These are phyloP conservation scores for Xeromyces bisporus DNA, from an alignment of 495 filamentous ascomycete species.

Conservation along the genomic window DNA sequence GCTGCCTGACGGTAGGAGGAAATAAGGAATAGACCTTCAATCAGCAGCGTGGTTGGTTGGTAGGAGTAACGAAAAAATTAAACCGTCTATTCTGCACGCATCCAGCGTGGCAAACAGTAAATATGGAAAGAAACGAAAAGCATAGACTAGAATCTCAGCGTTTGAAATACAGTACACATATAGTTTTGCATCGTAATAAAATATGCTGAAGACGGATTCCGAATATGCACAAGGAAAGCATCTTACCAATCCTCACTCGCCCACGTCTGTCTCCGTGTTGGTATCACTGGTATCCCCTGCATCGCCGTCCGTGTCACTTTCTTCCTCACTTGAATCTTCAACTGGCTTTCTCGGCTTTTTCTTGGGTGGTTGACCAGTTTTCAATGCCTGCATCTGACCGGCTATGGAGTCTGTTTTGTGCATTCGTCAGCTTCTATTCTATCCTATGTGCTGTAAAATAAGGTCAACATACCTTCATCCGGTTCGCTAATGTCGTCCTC, in stretches of 20 bases:
- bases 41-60: too few relatives aligned
- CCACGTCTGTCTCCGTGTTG: conserved; percentile 60
- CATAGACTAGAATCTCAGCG: too few relatives aligned
- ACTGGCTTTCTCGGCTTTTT: conserved; percentile 41
- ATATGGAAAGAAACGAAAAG: too few relatives aligned
- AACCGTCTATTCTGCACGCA: too few relatives aligned
- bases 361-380: conserved; percentile 43
- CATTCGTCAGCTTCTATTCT: conserved; percentile 15
- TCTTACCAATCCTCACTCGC: conserved; percentile 33
- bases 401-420: conserved; percentile 62
- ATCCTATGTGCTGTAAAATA: neutral
- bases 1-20: too few relatives aligned
- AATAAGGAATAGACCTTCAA: too few relatives aligned
- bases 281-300: conserved; percentile 61
- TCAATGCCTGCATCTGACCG: conserved; percentile 85
- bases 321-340: conserved; percentile 49
- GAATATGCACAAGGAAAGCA: too few relatives aligned
- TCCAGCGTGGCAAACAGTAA: too few relatives aligned
- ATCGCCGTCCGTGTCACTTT: conserved; percentile 82
- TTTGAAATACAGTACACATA: too few relatives aligned
- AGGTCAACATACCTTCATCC: conserved; percentile 63
- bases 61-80: too few relatives aligned
- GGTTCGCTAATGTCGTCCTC: conserved; percentile 94
- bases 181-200: too few relatives aligned
- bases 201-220: too few relatives aligned